phyloP scores from a whole-genome alignment of 1,284 basidiomycete species.

The Gymnopus androsaceus region DNA sequence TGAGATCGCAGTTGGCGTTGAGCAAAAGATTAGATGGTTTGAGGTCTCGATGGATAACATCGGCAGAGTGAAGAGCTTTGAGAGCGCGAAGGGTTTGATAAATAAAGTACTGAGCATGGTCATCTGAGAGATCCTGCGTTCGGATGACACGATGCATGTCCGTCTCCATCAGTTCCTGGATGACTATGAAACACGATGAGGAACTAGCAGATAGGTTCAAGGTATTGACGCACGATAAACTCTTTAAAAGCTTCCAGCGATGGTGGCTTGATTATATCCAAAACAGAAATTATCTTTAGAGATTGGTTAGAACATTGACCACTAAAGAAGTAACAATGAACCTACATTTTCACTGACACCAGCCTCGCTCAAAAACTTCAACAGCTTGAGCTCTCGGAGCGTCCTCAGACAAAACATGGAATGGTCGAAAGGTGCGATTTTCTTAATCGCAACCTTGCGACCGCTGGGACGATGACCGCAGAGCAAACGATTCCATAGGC shows the following conservation, averaged over 20 bases:
- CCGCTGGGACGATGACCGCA: conserved; percentile 77
- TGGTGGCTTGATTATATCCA: conserved; percentile 91
- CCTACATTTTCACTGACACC: conserved; percentile 91
- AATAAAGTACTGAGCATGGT: conserved; percentile 93
- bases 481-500: conserved; percentile 90
- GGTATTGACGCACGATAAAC: conserved; percentile 79
- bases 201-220: conserved; percentile 51
- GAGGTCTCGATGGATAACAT: conserved; percentile 94
- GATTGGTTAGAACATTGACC: conserved; percentile 14
- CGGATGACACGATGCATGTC: conserved; percentile 88
- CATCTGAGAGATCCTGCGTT: conserved; percentile 82
- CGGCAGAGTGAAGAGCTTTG: conserved; percentile 92
- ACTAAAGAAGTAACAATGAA: conserved; percentile 19
- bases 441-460: conserved; percentile 87
- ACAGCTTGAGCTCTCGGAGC: conserved; percentile 83
- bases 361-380: conserved; percentile 89
- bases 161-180: conserved; percentile 76
- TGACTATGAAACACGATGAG: conserved; percentile 45
- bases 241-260: conserved; percentile 93
- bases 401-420: conserved; percentile 90
- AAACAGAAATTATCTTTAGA: conserved; percentile 86
- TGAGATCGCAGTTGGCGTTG: conserved; percentile 95
- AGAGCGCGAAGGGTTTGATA: conserved; percentile 92
- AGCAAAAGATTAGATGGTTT: conserved; percentile 95
- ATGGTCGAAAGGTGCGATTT: conserved; percentile 91